Evolutionary conservation across 2,329 filamentous ascomycete species (phyloP).

Genomic region (Botryotinia globosa): DNA sequence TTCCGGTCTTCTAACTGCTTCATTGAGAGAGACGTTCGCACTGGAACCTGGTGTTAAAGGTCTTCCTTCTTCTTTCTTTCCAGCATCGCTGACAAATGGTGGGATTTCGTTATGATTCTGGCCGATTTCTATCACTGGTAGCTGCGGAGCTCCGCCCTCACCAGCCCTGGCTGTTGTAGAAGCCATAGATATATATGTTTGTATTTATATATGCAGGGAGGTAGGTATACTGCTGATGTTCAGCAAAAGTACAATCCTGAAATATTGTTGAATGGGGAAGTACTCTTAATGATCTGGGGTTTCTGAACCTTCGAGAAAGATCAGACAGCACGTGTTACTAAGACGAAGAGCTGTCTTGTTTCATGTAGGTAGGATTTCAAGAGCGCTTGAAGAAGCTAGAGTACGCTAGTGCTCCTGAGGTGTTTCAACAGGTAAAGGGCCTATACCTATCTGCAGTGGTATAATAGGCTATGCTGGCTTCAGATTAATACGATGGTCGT

Average conservation of each 20-base stretch:
- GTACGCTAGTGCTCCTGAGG: background rate
- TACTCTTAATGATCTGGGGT: conserved; percentile 16
- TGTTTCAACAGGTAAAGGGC: conserved; percentile 15
- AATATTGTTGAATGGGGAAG: conserved; percentile 15
- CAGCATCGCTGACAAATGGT: background rate
- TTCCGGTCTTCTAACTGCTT: background rate
- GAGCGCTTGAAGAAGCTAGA: conserved; percentile 7
- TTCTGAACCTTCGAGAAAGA: background rate
- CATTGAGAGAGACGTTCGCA: background rate
- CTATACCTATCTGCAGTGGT: background rate
- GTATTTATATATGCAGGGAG: background rate
- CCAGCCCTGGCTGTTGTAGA: background rate
- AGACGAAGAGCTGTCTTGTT: conserved; percentile 11
- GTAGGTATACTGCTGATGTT: conserved; percentile 4
- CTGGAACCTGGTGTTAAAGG: conserved; percentile 4
- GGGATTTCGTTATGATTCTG: background rate
- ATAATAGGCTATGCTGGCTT: background rate
- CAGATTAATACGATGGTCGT: background rate
- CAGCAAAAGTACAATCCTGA: background rate
- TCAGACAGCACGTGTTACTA: background rate
- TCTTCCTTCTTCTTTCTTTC: conserved; percentile 9
- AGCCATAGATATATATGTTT: conserved; percentile 10
- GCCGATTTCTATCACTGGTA: background rate
- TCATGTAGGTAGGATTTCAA: background rate
- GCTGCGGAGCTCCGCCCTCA: background rate